A percentile compares a stretch with the other conserved stretches of the same genome.
phyloP scores from a whole-genome alignment of 148 eudicot species.

The Spergularia marina region DNA sequence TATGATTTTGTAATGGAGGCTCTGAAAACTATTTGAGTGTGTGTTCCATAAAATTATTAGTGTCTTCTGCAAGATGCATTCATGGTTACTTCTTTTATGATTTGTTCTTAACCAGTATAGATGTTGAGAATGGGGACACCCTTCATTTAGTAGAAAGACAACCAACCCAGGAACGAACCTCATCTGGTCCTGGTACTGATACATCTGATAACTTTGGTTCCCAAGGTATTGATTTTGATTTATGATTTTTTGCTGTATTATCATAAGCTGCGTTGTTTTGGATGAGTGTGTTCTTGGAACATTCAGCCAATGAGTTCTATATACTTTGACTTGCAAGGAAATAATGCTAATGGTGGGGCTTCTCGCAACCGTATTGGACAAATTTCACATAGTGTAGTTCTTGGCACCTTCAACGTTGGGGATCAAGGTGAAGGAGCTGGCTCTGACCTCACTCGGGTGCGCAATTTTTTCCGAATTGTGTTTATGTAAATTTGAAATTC shows the following conservation, averaged over 20 bases:
- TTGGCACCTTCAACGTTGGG: constrained; percentile 75
- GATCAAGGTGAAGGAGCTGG: constrained; percentile 70
- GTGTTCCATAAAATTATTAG: background rate
- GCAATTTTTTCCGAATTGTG: constrained; percentile 22
- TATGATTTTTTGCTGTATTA: background rate
- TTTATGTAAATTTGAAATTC: background rate
- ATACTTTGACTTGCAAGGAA: constrained; percentile 41
- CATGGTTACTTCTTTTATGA: constrained; percentile 1
- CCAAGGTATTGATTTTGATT: constrained; percentile 38
- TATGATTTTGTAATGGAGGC: background rate
- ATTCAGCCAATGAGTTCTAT: constrained; percentile 7
- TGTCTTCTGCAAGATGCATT: background rate
- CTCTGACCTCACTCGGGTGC: constrained; percentile 76
- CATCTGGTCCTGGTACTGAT: constrained; percentile 38
- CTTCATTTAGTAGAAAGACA: constrained; percentile 90
- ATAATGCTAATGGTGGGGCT: constrained; percentile 49
- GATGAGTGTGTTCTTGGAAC: background rate
- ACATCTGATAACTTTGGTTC: constrained; percentile 28
- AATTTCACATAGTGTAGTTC: constrained; percentile 79
- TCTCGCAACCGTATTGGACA: constrained; percentile 71
- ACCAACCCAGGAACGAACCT: constrained; percentile 55
- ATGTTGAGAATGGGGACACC: constrained; percentile 87
- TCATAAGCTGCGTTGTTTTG: background rate
- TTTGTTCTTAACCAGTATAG: constrained; percentile 48
- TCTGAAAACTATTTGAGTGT: background rate